Evolutionary conservation across 2,329 filamentous ascomycete genomes (phyloP), one percentile per base, ranked within the genome.

Genomic region (Lasiodiplodia gonubiensis): DNA sequence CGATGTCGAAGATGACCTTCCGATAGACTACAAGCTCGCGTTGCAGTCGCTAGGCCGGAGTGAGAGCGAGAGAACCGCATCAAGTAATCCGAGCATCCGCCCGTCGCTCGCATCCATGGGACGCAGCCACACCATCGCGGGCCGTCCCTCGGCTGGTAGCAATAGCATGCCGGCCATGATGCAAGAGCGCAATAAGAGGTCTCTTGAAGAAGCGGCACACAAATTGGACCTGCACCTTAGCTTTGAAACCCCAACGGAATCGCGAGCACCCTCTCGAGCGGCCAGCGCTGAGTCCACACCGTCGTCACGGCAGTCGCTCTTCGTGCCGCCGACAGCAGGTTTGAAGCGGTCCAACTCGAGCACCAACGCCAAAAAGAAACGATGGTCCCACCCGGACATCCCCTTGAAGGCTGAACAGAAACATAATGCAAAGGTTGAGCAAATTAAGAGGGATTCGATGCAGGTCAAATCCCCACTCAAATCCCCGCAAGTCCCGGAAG

Each of bases 1-100:
- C 23, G 61, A 60, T 33, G 33, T 37, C 6, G 63, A 59, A 12
- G 49, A 51, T 23, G 48, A 48, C 4, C 74, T 79, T 59, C 78
- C 78, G 37, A 79, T 80, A 68, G 75, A 80, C 68, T 80, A 80
- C 72, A 74, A 74, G 25, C 74, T 79, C 48, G 78, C 78, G n/a
- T 70, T 80, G 46, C 71, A 78, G 61, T 71, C 71, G 25, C 70
- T 79, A 39, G 59, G 48, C 42, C 66, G 66, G 25, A 54, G 18
- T 25, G 65, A 60, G 52, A 48, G 46, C 25, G 64, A 59, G n/a
- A 66, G 35, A 21, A 48, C 65, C 55, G 42, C 27, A 63, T 61
- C 27, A 16, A 61, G 57, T 61, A 33, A 61, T n/a, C 57, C 57
- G 57, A 51, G 59, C n/a, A 35, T 37, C 10, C 59, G 59, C 59